Base-by-base conservation (phyloP, 2,329 filamentous ascomycete genomes). In the Penicillium corylophilum region DNA sequence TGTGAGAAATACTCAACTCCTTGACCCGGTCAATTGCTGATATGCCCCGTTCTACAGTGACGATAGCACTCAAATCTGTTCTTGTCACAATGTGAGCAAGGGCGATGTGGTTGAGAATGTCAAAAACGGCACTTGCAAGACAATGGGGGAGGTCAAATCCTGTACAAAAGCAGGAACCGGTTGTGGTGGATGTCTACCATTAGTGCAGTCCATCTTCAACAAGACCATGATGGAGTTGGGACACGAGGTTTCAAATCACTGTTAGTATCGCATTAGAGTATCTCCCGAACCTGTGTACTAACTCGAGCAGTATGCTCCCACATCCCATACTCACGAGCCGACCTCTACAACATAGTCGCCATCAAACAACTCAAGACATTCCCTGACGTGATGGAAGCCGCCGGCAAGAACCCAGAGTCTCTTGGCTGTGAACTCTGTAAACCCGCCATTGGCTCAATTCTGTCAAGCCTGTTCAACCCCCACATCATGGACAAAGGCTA, bases 161-260 rank as follows among this genome's bases (percentile, higher is more conserved):
- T 95, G 90, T 76, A 96, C 91, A 15, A 96, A 96, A 70, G 90
- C 90, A 16, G 91, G 91, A 36, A 95, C 89, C 0, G 91, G 91
- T 2, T 96, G 91, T 65, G 91, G 90, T 60, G 91, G 91, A 7
- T 96, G 91, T 68, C 85, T 96, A 82, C 90, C 91, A 5, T 81
- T 96, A 5, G 88, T 95, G 2, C 89, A 90, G 49, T 87, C 85
- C 58, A 95, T 96, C 66, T 95, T 95, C 82, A 94, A 92, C 79
- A 87, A 86, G 68, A 87, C 90, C 26, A 92, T 96, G 89, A 79
- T 84, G 42, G 84, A 84, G 10, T 88, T 94, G 85, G 91, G 91
- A 48, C 83, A 91, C 56, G 90, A 95, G 69, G 87, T 96, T 50
- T 89, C 88, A 63, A 95, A 96, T 70, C 79, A 95, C 71, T 69